Conservation (phyloP, 768 basidiomycete species). For the Trametes punicea region DNA sequence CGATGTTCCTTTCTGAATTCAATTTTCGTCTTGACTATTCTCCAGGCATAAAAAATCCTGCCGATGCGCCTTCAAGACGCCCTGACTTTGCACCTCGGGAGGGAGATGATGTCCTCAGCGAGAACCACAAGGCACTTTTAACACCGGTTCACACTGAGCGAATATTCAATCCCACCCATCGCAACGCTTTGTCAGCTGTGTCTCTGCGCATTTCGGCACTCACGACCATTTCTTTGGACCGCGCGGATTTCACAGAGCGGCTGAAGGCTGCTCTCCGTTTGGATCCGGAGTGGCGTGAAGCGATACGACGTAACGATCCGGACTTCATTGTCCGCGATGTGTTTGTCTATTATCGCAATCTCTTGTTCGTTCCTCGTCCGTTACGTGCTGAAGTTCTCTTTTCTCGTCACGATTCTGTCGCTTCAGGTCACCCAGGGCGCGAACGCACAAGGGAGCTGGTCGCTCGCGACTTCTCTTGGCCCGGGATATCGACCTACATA, state of each 20-base stretch:
- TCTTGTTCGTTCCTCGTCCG: slow-evolving; percentile 32
- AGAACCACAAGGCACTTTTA: background rate
- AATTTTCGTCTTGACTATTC: slow-evolving; percentile 32
- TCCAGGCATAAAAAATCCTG: slow-evolving; percentile 25
- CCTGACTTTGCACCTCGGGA: slow-evolving; percentile 21
- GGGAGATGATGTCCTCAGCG: slow-evolving; percentile 14
- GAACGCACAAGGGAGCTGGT: slow-evolving; percentile 33
- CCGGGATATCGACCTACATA: slow-evolving; percentile 26
- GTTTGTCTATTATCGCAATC: slow-evolving; percentile 26
- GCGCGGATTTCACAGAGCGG: slow-evolving; percentile 18
- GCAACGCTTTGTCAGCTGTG: background rate
- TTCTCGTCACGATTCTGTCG: slow-evolving; percentile 34
- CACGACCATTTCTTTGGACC: slow-evolving; percentile 24
- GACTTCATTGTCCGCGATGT: slow-evolving; percentile 9
- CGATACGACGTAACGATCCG: slow-evolving; percentile 10
- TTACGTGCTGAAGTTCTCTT: slow-evolving; percentile 31
- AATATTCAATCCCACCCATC: background rate
- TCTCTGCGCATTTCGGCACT: background rate
- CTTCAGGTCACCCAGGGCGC: slow-evolving; percentile 42
- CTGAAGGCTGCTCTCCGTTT: slow-evolving; percentile 17
- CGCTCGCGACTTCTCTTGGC: slow-evolving; percentile 41
- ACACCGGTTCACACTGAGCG: background rate
- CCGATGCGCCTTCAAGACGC: slow-evolving; percentile 24
- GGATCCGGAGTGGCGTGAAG: slow-evolving; percentile 23
- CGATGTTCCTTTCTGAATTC: slow-evolving; percentile 28